These are phyloP conservation scores for Casaregolazyma suthepensis DNA, from an alignment of 1,139 yeast species.

Conservation along the genomic window DNA sequence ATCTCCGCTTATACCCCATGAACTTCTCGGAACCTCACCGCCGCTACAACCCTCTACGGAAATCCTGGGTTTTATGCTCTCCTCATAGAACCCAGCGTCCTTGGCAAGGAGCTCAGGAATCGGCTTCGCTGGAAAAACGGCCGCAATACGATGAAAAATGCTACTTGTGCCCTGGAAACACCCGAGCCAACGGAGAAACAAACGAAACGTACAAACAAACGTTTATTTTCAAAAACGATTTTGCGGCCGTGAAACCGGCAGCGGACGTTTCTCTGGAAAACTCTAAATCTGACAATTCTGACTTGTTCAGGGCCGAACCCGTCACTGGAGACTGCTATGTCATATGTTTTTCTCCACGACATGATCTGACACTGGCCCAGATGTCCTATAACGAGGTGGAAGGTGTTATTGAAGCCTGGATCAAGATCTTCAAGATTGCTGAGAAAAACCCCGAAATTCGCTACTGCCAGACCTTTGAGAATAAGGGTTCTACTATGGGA, in stretches of 20 bases:
- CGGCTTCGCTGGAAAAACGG: conserved; percentile 37
- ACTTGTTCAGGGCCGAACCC: conserved; percentile 51
- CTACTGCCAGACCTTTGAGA: conserved; percentile 70
- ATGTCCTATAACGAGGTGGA: conserved; percentile 44
- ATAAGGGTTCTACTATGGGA: conserved; percentile 78
- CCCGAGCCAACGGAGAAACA: conserved; percentile 48
- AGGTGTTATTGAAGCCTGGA: conserved; percentile 57
- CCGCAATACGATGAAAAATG: conserved; percentile 62
- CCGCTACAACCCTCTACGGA: conserved; percentile 60
- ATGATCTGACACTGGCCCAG: conserved; percentile 58
- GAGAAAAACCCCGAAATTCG: conserved; percentile 38
- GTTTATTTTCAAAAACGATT: conserved; percentile 61
- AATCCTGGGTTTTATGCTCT: conserved; percentile 61
- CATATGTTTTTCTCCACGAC: conserved; percentile 70
- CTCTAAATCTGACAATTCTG: conserved; percentile 22
- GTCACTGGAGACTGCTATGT: conserved; percentile 68
- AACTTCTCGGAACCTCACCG: conserved; percentile 44
- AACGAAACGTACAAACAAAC: conserved; percentile 58
- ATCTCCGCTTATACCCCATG: conserved; percentile 9
- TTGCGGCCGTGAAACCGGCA: conserved; percentile 49
- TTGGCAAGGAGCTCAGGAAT: conserved; percentile 74
- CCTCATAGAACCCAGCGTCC: conserved; percentile 78
- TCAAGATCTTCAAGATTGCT: conserved; percentile 45
- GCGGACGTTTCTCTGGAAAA: conserved; percentile 15
- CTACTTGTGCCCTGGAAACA: conserved; percentile 69